Evolutionary conservation across 139 green algal species (phyloP).

Genomic region (Chlamydomonas schloesseri): DNA sequence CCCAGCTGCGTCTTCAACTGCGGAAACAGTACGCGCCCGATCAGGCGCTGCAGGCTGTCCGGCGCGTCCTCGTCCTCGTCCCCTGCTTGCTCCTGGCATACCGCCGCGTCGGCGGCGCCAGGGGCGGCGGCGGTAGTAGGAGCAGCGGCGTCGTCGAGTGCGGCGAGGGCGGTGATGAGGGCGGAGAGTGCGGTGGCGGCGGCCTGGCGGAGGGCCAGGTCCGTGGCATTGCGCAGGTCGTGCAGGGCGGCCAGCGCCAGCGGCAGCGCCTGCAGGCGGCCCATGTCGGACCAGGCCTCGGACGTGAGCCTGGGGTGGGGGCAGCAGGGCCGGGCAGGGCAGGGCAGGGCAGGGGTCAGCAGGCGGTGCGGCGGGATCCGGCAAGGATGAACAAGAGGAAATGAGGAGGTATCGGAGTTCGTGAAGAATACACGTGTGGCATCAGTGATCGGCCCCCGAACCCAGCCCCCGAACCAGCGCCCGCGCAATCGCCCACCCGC

Average conservation of each 20-base stretch:
- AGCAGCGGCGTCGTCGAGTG: too few species aligned
- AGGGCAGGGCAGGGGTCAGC: too few species aligned
- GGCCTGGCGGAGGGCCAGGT: conserved; percentile 83
- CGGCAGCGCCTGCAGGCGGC: conserved; percentile 54
- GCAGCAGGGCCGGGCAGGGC: too few species aligned
- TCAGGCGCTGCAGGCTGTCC: conserved; percentile 46
- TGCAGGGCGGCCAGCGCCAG: conserved; percentile 73
- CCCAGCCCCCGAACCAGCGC: too few species aligned
- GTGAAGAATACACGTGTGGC: too few species aligned
- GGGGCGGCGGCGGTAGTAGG: too few species aligned
- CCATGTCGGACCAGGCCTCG: conserved; percentile 61
- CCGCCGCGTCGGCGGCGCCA: too few species aligned
- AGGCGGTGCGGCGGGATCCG: too few species aligned
- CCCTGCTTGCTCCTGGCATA: neutral
- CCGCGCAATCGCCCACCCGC: too few species aligned
- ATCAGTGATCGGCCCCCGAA: too few species aligned
- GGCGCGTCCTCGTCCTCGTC: conserved; percentile 8
- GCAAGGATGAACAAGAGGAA: too few species aligned
- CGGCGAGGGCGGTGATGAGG: conserved; percentile 38
- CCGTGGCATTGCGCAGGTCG: conserved; percentile 74
- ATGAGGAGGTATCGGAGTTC: too few species aligned
- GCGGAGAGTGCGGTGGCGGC: conserved; percentile 60
- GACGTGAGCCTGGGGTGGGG: conserved; percentile 33
- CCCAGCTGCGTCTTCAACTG: conserved; percentile 67
- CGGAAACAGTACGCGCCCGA: conserved; percentile 70